Percentiles rank a stretch among this genome's conserved stretches.
phyloP scores from a whole-genome alignment of 1,139 yeast species.

The Yamadazyma diddensiae region DNA sequence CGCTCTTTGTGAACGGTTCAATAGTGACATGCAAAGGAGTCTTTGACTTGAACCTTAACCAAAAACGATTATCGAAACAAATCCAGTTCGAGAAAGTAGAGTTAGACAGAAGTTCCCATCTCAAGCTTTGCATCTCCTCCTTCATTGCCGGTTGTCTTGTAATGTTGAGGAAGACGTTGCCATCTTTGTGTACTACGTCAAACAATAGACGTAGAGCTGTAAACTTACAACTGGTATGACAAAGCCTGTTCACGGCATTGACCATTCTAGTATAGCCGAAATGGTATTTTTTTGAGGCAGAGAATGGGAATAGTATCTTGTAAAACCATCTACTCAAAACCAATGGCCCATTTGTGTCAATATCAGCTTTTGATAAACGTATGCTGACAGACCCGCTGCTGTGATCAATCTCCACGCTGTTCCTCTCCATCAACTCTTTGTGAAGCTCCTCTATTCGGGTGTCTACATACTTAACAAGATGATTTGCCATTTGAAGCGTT shows the following conservation, averaged over 20 bases:
- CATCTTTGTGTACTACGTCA: slow-evolving; percentile 12
- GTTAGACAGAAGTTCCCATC: slow-evolving; percentile 3
- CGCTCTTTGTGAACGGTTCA: background rate
- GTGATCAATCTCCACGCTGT: slow-evolving; percentile 4
- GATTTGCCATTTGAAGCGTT: slow-evolving; percentile 15
- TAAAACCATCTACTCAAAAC: slow-evolving; percentile 34
- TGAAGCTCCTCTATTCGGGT: slow-evolving; percentile 9
- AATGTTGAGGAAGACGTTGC: slow-evolving; percentile 9
- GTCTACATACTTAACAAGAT: slow-evolving; percentile 16
- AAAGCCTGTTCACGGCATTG: slow-evolving; percentile 13
- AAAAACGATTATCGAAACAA: background rate
- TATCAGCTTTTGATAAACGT: slow-evolving; percentile 1
- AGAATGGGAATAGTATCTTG: slow-evolving; percentile 28
- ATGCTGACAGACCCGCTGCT: slow-evolving; percentile 8
- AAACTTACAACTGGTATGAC: slow-evolving; percentile 11
- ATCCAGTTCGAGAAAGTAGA: slow-evolving; percentile 3
- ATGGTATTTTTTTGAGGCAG: slow-evolving; percentile 41
- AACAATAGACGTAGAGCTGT: slow-evolving; percentile 24
- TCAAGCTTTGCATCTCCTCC: slow-evolving; percentile 12
- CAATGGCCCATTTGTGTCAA: slow-evolving; percentile 16
- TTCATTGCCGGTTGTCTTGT: slow-evolving; percentile 26
- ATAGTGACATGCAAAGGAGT: background rate
- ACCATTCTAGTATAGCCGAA: slow-evolving; percentile 47
- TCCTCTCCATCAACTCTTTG: background rate
- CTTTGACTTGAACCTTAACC: background rate